Evolutionary conservation across 148 eudicot genomes (phyloP).

Genomic region (Selenicereus undatus): DNA sequence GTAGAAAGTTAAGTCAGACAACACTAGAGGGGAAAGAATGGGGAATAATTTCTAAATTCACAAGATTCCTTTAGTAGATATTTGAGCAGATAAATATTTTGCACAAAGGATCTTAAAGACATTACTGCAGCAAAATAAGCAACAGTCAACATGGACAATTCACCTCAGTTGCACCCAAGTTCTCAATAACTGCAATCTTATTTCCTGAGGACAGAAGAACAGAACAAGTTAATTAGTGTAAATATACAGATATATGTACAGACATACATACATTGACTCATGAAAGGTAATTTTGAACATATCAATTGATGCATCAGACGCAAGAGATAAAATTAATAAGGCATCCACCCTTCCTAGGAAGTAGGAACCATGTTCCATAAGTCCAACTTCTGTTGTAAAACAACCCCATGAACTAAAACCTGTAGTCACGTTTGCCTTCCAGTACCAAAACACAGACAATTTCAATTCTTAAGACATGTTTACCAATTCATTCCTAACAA

Average conservation of each 20-base stretch:
- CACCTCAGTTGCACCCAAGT: conserved; percentile 91
- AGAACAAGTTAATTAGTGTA: neutral
- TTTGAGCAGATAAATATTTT: neutral
- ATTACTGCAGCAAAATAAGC: neutral
- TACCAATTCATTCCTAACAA: neutral
- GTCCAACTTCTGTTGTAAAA: neutral
- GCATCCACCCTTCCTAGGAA: neutral
- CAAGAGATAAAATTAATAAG: neutral
- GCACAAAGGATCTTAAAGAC: neutral
- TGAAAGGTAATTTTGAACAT: neutral
- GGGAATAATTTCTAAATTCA: neutral
- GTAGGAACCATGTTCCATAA: neutral
- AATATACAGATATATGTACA: neutral
- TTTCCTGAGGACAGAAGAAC: conserved; percentile 44
- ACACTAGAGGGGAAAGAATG: neutral
- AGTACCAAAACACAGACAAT: neutral
- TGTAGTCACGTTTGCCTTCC: neutral
- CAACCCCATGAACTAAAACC: neutral
- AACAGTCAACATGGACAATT: neutral
- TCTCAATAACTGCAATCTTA: conserved; percentile 86
- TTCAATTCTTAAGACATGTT: neutral
- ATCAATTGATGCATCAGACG: neutral
- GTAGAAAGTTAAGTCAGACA: neutral
- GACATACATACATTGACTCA: neutral
- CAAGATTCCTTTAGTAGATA: neutral